These are phyloP conservation scores for Malassezia yamatoensis DNA, from an alignment of 1,284 basidiomycete species.

Conservation along the genomic window DNA sequence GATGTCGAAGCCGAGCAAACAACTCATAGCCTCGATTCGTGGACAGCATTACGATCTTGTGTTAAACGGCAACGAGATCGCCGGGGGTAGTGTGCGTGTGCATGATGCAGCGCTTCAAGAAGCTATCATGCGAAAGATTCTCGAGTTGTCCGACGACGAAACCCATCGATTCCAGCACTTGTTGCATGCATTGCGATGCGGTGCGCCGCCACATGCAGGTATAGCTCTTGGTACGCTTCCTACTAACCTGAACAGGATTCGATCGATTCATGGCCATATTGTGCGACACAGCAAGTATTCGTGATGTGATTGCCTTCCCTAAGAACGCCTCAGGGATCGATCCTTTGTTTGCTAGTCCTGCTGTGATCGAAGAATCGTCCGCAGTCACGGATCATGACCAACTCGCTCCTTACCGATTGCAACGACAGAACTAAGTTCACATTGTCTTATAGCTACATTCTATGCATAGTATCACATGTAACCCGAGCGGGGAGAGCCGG, in stretches of 20 bases:
- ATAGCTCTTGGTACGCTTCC: conserved; percentile 55
- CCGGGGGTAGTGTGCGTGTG: conserved; percentile 82
- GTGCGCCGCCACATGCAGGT: conserved; percentile 90
- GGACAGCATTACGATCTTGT: conserved; percentile 97
- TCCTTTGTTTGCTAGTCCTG: conserved; percentile 76
- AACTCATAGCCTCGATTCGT: conserved; percentile 51
- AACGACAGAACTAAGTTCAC: neutral
- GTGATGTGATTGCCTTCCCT: conserved; percentile 92
- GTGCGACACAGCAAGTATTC: conserved; percentile 69
- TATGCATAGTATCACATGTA: neutral
- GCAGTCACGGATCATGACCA: neutral
- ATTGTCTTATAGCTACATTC: neutral
- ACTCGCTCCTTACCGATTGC: conserved; percentile 4
- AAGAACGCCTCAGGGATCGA: conserved; percentile 77
- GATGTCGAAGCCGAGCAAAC: neutral
- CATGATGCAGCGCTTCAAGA: conserved; percentile 80
- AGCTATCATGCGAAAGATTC: conserved; percentile 64
- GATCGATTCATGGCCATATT: conserved; percentile 84
- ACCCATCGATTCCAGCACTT: conserved; percentile 69
- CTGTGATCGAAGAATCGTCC: conserved; percentile 44
- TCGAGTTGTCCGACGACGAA: conserved; percentile 65
- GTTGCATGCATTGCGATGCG: conserved; percentile 70
- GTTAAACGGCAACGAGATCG: conserved; percentile 85
- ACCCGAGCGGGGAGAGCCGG: conserved; percentile 5
- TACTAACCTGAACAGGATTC: conserved; percentile 52